Evolutionary conservation across 116 monocot species (phyloP).

Genomic region (Dioscorea cayenensis): DNA sequence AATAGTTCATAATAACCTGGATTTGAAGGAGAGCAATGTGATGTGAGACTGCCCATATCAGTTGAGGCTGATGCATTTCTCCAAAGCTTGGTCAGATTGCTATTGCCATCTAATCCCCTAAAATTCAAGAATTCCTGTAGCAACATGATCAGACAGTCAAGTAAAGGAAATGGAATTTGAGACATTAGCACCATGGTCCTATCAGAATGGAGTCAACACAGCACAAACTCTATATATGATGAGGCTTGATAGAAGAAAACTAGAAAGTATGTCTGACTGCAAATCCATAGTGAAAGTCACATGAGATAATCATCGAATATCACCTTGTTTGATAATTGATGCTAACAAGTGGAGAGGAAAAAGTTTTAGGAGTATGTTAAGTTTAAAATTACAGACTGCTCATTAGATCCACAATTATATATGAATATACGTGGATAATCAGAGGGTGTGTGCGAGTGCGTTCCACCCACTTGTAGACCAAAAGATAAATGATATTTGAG

Average conservation of each 20-base stretch:
- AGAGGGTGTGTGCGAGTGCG: too few species aligned
- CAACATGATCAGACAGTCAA: background rate
- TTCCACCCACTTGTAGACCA: too few species aligned
- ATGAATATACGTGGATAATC: too few species aligned
- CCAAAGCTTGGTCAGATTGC: conserved; percentile 34
- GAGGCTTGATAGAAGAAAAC: background rate
- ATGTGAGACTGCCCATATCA: conserved; percentile 51
- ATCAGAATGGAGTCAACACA: background rate
- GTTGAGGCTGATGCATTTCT: conserved; percentile 82
- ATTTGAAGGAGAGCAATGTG: conserved; percentile 22
- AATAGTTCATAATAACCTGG: conserved; percentile 27
- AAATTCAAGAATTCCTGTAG: conserved; percentile 24
- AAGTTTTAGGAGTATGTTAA: too few species aligned
- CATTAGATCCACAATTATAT: too few species aligned
- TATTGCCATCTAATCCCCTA: conserved; percentile 41
- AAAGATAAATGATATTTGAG: too few species aligned
- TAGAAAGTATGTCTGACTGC: too few species aligned
- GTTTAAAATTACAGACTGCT: too few species aligned
- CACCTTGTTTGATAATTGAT: too few species aligned
- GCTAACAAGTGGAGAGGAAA: too few species aligned
- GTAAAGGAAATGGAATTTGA: background rate
- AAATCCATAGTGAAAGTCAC: too few species aligned
- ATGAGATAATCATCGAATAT: too few species aligned
- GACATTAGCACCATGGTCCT: background rate
- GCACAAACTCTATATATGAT: background rate